phyloP scores from a whole-genome alignment of 495 filamentous ascomycete species.

The Staphylotrichum tortipilum region DNA sequence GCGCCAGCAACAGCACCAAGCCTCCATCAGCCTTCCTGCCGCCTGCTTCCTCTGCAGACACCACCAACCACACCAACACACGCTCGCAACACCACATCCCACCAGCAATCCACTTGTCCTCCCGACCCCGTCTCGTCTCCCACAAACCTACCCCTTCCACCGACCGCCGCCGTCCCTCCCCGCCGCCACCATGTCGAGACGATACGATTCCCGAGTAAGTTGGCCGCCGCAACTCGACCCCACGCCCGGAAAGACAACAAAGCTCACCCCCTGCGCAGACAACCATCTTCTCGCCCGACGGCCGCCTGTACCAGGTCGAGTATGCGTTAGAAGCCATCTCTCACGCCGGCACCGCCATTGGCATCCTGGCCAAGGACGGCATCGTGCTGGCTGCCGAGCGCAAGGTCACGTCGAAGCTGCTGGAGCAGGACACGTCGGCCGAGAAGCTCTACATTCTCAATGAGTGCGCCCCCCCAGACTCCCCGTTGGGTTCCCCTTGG shows the following conservation, averaged over 20 bases:
- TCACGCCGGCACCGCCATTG: constrained; percentile 92
- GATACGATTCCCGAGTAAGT: constrained; percentile 94
- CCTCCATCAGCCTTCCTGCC: constrained; percentile 19
- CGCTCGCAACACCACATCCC: neutral
- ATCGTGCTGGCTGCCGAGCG: constrained; percentile 98
- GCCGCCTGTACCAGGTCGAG: constrained; percentile 97
- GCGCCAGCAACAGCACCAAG: no score
- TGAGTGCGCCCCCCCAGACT: constrained; percentile 54
- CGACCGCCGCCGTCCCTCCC: neutral
- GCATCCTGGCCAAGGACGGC: constrained; percentile 93
- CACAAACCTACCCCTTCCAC: constrained; percentile 3
- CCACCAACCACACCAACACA: neutral
- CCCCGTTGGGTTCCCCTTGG: no score
- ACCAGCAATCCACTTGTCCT: neutral
- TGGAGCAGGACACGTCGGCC: constrained; percentile 98
- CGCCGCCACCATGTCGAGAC: constrained; percentile 68
- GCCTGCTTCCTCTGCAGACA: neutral
- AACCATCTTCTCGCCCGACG: constrained; percentile 99
- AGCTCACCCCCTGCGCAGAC: constrained; percentile 55
- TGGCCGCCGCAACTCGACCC: constrained; percentile 10
- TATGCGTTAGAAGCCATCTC: constrained; percentile 98
- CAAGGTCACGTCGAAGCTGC: constrained; percentile 97
- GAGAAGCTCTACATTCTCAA: constrained; percentile 99
- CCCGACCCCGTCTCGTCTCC: neutral
- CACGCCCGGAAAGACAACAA: constrained; percentile 2